Evolutionary conservation across 352 stramenopile genomes (phyloP).

Genomic region (Thraustochytrium striatum): DNA sequence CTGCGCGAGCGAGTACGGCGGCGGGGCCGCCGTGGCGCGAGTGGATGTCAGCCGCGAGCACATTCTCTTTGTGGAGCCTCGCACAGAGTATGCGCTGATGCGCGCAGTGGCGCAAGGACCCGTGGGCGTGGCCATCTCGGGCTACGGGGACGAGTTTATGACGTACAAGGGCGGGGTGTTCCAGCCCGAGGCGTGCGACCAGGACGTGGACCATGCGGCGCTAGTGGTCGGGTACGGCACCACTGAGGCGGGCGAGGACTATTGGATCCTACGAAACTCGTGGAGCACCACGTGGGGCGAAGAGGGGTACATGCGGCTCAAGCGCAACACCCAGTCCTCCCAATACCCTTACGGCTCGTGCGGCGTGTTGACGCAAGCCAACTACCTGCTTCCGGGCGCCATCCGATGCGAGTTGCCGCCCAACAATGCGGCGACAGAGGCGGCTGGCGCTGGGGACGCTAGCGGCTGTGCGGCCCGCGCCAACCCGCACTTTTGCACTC

Average conservation of each 20-base stretch:
- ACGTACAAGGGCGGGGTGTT: slow-evolving; percentile 8
- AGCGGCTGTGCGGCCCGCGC: not conserved
- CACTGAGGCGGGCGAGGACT: slow-evolving; percentile 76
- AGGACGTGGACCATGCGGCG: slow-evolving; percentile 84
- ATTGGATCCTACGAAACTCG: slow-evolving; percentile 90
- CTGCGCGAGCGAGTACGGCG: not conserved
- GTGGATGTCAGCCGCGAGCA: not conserved
- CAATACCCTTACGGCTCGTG: slow-evolving; percentile 12
- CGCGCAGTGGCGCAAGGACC: not conserved
- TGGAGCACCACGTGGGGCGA: slow-evolving; percentile 89
- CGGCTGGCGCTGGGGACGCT: too few species aligned
- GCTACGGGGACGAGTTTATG: slow-evolving; percentile 31
- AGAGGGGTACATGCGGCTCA: slow-evolving; percentile 82
- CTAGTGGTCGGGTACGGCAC: slow-evolving; percentile 80
- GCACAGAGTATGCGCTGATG: slow-evolving; percentile 19
- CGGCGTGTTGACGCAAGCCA: slow-evolving; percentile 1
- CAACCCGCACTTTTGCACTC: slow-evolving; percentile 22
- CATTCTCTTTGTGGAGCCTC: not conserved
- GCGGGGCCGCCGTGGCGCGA: not conserved
- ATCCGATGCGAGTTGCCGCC: not conserved
- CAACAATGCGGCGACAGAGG: slow-evolving; percentile 10
- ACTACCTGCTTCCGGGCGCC: slow-evolving; percentile 17
- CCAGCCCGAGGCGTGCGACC: not conserved
- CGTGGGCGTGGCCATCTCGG: not conserved
- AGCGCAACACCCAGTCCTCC: slow-evolving; percentile 62